A percentile compares a stretch with the other conserved stretches of the same genome.
These are phyloP conservation scores for Lyophyllum decastes DNA, from an alignment of 768 basidiomycete genomes.

Conservation along the genomic window DNA sequence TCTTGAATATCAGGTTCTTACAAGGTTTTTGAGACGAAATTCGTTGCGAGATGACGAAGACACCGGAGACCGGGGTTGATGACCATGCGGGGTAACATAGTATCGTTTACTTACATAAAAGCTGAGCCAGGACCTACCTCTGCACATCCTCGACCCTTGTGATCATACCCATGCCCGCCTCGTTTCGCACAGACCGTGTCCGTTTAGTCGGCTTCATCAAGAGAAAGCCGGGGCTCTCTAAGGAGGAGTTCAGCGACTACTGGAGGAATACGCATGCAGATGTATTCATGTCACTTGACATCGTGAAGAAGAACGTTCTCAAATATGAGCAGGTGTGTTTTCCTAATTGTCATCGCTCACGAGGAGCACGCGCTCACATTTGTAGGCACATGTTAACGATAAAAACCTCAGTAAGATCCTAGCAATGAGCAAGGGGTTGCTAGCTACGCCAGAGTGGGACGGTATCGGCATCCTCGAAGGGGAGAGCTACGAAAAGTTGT, in stretches of 20 bases:
- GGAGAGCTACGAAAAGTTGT: slow-evolving; percentile 31
- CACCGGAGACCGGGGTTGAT: too few species aligned
- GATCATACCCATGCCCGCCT: not conserved
- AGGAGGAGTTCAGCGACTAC: slow-evolving; percentile 31
- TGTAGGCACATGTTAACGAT: slow-evolving; percentile 25
- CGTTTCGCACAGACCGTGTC: slow-evolving; percentile 27
- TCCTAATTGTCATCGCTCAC: too few species aligned
- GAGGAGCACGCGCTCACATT: too few species aligned
- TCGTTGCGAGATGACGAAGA: too few species aligned
- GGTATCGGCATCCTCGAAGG: slow-evolving; percentile 33
- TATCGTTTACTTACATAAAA: too few species aligned
- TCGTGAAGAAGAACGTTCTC: slow-evolving; percentile 31
- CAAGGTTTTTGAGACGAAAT: too few species aligned
- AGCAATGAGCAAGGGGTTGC: slow-evolving; percentile 19
- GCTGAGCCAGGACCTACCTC: too few species aligned
- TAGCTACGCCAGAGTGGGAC: slow-evolving; percentile 22
- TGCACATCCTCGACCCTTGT: too few species aligned
- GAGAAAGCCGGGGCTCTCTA: slow-evolving; percentile 24
- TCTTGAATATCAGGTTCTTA: too few species aligned
- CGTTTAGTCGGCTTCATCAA: slow-evolving; percentile 29
- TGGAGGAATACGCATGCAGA: slow-evolving; percentile 29
- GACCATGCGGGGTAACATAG: too few species aligned
- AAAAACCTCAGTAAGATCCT: not conserved
- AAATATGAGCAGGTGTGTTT: slow-evolving; percentile 38
- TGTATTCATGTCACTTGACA: slow-evolving; percentile 29